Evolutionary conservation across 1,284 basidiomycete species (phyloP).

Genomic region (Sphagnurus paluster): DNA sequence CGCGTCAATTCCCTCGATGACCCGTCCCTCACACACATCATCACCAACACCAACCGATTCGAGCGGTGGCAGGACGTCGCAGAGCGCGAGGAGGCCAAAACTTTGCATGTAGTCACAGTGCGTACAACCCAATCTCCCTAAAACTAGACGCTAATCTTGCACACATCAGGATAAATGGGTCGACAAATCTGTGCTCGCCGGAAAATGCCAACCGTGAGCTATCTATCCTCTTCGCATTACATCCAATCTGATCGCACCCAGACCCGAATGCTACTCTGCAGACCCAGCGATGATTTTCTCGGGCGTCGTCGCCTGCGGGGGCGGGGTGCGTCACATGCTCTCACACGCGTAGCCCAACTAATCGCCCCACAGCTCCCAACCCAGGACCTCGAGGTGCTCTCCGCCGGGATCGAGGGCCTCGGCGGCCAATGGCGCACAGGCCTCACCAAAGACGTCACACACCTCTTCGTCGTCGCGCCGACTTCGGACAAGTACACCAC

Average conservation of each 20-base stretch:
- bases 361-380: constrained; percentile 46
- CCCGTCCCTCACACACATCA: constrained; percentile 40
- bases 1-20: constrained; percentile 25
- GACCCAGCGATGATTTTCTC: constrained; percentile 82
- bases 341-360: not conserved
- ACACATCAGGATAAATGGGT: constrained; percentile 61
- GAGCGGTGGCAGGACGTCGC: constrained; percentile 47
- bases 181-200: constrained; percentile 59
- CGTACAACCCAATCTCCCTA: constrained; percentile 19
- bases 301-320: constrained; percentile 70
- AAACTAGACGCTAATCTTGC: constrained; percentile 3
- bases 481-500: constrained; percentile 54
- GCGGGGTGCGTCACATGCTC: constrained; percentile 48
- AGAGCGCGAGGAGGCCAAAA: constrained; percentile 20
- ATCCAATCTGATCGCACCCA: constrained; percentile 19
- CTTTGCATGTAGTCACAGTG: constrained; percentile 45
- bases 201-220: constrained; percentile 57
- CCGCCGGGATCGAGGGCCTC: constrained; percentile 69
- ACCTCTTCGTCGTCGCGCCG: constrained; percentile 66
- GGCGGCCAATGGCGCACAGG: constrained; percentile 81
- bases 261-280: constrained; percentile 67
- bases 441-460: constrained; percentile 83
- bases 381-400: constrained; percentile 72
- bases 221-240: not conserved
- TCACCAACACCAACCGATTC: constrained; percentile 56